Evolutionary conservation across 2,329 filamentous ascomycete genomes (phyloP), one percentile per base, ranked within the genome.

Genomic region (Penicillium italicum): DNA sequence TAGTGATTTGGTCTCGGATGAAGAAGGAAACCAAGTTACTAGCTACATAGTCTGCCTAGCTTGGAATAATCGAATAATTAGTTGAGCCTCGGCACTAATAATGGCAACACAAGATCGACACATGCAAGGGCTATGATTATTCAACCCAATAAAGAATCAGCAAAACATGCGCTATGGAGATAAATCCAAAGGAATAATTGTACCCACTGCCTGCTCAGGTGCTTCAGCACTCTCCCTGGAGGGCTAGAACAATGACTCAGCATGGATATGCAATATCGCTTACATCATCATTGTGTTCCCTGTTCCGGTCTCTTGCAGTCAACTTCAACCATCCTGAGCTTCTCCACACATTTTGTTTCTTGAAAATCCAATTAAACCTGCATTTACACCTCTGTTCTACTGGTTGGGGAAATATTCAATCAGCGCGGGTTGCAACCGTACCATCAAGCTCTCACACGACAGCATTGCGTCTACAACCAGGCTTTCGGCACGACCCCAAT

Each of bases 251-350:
- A 37, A 20, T 63, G 50, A 62, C 55, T 62, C 57, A 63, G 53
- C 61, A 53, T 11, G 11, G 40, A 26, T 38, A 37, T 20, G 18
- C 45, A 54, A 24, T 14, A 28, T 26, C 40, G 62, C 61, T 65
- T 63, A 65, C 62, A 59, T 65, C 59, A 64, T 60, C 53, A 30
- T 24, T 26, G 26, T 36, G 18, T 51, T 55, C 41, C 53, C 34
- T 41, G 50, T 26, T 53, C 48, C 28, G 28, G 44, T 43, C 37
- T 55, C n/a, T 42, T 55, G 16, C 34, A 24, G 22, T 11, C 45
- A 50, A 44, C 30, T 43, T 33, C 38, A 36, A 50, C 44, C 38
- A 40, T 24, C 22, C n/a, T n/a, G 40, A 48, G 24, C 43, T 41
- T 45, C 20, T 30, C 41, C 6, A 20, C 18, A 40, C 37, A 16